Conservation (phyloP, 371 early-diverging fungal species). For the Nosema muscidifuracis region DNA sequence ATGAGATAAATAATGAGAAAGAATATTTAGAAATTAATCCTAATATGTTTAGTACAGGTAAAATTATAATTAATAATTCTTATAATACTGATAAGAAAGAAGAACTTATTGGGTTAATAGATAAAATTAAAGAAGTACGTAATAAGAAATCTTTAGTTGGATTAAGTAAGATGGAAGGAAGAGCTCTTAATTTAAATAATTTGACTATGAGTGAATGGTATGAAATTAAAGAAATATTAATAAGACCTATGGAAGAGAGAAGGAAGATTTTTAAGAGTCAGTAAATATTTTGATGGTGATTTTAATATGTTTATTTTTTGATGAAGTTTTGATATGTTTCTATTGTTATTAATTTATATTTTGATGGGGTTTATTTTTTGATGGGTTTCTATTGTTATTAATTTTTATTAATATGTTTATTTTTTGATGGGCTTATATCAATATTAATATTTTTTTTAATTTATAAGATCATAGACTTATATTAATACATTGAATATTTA, state of each 20-base stretch:
- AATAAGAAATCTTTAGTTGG: slow-evolving; percentile 44
- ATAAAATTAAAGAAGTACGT: slow-evolving; percentile 44
- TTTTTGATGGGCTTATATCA: too few relatives aligned
- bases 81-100: slow-evolving; percentile 39
- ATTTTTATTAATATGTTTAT: too few relatives aligned
- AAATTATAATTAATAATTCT: slow-evolving; percentile 15
- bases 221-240: slow-evolving; percentile 36
- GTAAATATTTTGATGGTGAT: too few relatives aligned
- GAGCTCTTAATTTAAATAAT: slow-evolving; percentile 45
- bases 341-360: too few relatives aligned
- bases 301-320: too few relatives aligned
- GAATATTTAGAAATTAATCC: slow-evolving; percentile 41
- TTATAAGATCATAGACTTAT: too few relatives aligned
- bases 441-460: too few relatives aligned
- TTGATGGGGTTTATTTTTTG: too few relatives aligned
- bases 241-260: slow-evolving; percentile 14
- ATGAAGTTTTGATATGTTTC: too few relatives aligned
- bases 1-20: slow-evolving; percentile 31
- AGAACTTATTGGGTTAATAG: slow-evolving; percentile 14
- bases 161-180: slow-evolving; percentile 45
- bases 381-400: too few relatives aligned
- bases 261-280: neutral
- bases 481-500: too few relatives aligned
- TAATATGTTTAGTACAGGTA: slow-evolving; percentile 39
- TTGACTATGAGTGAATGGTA: slow-evolving; percentile 53